Percentiles rank a stretch among this genome's conserved stretches.
Conservation (phyloP, 192 early-diverging fungal species). For the Allomyces arbusculus region DNA sequence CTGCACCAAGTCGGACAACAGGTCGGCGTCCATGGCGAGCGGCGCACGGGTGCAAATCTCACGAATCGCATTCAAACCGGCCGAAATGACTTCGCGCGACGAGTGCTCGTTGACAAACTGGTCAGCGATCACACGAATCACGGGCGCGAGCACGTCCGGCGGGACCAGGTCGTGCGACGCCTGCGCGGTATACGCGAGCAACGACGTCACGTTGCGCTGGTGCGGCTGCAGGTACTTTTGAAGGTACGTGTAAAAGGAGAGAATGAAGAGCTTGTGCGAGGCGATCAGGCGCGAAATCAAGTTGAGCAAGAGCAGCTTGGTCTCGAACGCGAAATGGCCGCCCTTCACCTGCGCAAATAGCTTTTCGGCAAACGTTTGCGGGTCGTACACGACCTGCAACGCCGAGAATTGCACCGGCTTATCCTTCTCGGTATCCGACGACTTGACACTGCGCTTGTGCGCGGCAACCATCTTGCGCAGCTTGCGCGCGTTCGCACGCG, state of each 20-base stretch:
- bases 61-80: constrained; percentile 69
- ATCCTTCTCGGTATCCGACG: constrained; percentile 39
- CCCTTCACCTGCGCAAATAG: constrained; percentile 61
- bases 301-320: constrained; percentile 81
- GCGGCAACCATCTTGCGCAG: constrained; percentile 55
- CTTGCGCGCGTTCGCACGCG: constrained; percentile 48
- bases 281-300: constrained; percentile 86
- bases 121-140: constrained; percentile 81
- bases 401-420: constrained; percentile 80
- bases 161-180: constrained; percentile 82
- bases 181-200: constrained; percentile 78
- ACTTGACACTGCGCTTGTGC: constrained; percentile 23
- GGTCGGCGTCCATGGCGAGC: constrained; percentile 63
- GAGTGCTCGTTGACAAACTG: constrained; percentile 89
- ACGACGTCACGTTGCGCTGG: constrained; percentile 80
- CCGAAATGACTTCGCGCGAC: constrained; percentile 82
- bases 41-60: constrained; percentile 75
- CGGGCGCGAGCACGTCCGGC: constrained; percentile 71
- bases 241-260: constrained; percentile 83
- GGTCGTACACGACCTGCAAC: constrained; percentile 83
- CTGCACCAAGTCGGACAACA: constrained; percentile 73
- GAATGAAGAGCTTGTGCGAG: constrained; percentile 75
- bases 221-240: constrained; percentile 88
- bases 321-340: constrained; percentile 20
- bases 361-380: constrained; percentile 92